Percentiles rank a stretch among this genome's conserved stretches.
phyloP scores from a whole-genome alignment of 495 filamentous ascomycete genomes.

The Xylaria castorea region DNA sequence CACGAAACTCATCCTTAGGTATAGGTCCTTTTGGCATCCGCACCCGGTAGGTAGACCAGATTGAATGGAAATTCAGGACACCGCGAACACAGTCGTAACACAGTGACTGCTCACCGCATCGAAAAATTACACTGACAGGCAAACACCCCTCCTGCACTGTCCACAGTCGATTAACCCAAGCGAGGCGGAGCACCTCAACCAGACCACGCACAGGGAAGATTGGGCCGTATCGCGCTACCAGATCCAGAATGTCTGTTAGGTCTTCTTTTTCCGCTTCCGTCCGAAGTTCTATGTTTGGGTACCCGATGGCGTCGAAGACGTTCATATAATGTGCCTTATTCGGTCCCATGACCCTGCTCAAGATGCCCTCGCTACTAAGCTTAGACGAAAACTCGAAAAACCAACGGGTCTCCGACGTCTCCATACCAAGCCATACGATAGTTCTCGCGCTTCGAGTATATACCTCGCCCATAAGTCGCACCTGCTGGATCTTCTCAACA shows the following conservation, averaged over 20 bases:
- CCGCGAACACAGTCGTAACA: constrained; percentile 18
- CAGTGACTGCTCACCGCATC: not conserved
- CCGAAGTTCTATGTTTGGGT: not conserved
- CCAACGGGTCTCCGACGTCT: not conserved
- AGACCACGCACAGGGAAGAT: constrained; percentile 9
- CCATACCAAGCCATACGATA: constrained; percentile 16
- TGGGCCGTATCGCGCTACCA: constrained; percentile 1
- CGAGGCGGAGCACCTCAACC: not conserved
- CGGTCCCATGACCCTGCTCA: constrained; percentile 12
- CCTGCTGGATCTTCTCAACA: constrained; percentile 20
- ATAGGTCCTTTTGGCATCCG: constrained; percentile 3
- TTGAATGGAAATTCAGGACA: constrained; percentile 5
- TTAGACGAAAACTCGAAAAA: constrained; percentile 17
- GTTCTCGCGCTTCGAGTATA: constrained; percentile 6
- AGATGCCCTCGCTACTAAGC: not conserved
- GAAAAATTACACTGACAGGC: not conserved
- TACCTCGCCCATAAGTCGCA: constrained; percentile 15
- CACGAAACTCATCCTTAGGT: not conserved
- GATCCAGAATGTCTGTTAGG: constrained; percentile 11
- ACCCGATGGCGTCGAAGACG: constrained; percentile 10
- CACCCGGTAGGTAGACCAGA: constrained; percentile 7
- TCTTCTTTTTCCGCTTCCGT: constrained; percentile 17
- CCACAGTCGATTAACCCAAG: constrained; percentile 20
- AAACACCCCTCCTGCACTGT: constrained; percentile 16
- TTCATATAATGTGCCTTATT: constrained; percentile 1